A percentile compares a stretch with the other conserved stretches of the same genome.
Evolutionary conservation across 164 flowering plant genomes (phyloP).

Genomic region (Malania oleifera): DNA sequence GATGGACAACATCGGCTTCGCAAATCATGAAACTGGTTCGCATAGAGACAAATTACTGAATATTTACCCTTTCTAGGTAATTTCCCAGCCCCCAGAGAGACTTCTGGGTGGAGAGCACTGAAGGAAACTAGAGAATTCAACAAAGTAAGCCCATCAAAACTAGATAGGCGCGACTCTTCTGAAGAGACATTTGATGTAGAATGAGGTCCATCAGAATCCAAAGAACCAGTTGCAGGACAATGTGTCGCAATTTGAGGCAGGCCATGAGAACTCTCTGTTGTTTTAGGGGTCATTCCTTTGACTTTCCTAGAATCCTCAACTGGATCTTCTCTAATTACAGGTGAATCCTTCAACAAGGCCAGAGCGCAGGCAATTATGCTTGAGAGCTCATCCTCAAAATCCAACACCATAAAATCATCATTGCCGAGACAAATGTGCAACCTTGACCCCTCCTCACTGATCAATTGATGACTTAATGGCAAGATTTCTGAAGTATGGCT

Average conservation of each 20-base stretch:
- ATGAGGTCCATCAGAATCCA: slow-evolving; percentile 41
- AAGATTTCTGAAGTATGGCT: slow-evolving; percentile 29
- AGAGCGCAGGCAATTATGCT: slow-evolving; percentile 86
- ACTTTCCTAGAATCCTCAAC: slow-evolving; percentile 28
- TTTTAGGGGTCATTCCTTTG: slow-evolving; percentile 15
- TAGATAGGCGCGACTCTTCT: slow-evolving; percentile 48
- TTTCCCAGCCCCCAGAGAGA: slow-evolving; percentile 52
- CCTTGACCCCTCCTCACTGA: slow-evolving; percentile 57
- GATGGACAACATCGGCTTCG: slow-evolving; percentile 61
- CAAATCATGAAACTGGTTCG: slow-evolving; percentile 57
- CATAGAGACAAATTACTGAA: slow-evolving; percentile 68
- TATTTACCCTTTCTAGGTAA: slow-evolving; percentile 57
- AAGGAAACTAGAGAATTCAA: slow-evolving; percentile 38
- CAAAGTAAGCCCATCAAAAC: slow-evolving; percentile 49
- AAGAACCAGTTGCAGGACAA: slow-evolving; percentile 43
- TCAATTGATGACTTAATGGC: slow-evolving; percentile 35
- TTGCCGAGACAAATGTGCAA: slow-evolving; percentile 58
- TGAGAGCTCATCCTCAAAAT: slow-evolving; percentile 75
- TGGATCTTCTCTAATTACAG: slow-evolving; percentile 18
- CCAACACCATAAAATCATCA: slow-evolving; percentile 53
- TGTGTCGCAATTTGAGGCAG: slow-evolving; percentile 31
- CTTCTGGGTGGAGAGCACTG: slow-evolving; percentile 42
- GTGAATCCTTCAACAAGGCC: slow-evolving; percentile 43
- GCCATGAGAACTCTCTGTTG: slow-evolving; percentile 22
- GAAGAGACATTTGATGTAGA: slow-evolving; percentile 27